Percentiles rank a stretch among this genome's conserved stretches.
These are phyloP conservation scores for Rhipidocladum racemiflorum DNA, from an alignment of 176 grass and related monocot species.

Conservation along the genomic window DNA sequence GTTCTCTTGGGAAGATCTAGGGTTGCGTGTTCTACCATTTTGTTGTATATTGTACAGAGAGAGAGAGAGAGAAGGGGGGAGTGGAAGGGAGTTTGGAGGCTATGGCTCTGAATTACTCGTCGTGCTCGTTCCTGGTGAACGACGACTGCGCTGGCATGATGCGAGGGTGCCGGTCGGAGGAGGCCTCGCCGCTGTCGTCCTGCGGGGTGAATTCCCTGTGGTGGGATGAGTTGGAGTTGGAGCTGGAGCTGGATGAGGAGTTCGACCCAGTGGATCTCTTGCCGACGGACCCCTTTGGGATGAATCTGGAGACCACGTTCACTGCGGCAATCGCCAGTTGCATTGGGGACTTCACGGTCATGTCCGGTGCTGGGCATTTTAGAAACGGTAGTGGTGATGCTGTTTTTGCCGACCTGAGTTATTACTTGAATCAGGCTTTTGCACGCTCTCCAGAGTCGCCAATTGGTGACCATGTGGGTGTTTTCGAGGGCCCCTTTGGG, in stretches of 20 bases:
- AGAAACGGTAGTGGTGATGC: background rate
- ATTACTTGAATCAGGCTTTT: constrained; percentile 38
- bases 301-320: constrained; percentile 54
- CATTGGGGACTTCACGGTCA: constrained; percentile 29
- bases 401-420: constrained; percentile 38
- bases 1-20: constrained; percentile 60
- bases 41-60: constrained; percentile 19
- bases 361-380: constrained; percentile 29
- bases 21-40: constrained; percentile 25
- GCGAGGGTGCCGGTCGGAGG: constrained; percentile 41
- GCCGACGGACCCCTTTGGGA: constrained; percentile 70
- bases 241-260: constrained; percentile 29
- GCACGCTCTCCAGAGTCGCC: background rate
- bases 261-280: constrained; percentile 49
- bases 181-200: constrained; percentile 47
- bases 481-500: constrained; percentile 18
- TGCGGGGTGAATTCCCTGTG: constrained; percentile 24
- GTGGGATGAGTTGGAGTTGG: constrained; percentile 36
- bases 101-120: constrained; percentile 56
- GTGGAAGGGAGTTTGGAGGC: constrained; percentile 12
- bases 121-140: constrained; percentile 38
- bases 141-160: constrained; percentile 43
- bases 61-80: background rate
- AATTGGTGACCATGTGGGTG: constrained; percentile 1
- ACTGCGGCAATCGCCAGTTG: constrained; percentile 44